phyloP scores from a whole-genome alignment of 257 asterid species.

The Nicotiana paniculata region DNA sequence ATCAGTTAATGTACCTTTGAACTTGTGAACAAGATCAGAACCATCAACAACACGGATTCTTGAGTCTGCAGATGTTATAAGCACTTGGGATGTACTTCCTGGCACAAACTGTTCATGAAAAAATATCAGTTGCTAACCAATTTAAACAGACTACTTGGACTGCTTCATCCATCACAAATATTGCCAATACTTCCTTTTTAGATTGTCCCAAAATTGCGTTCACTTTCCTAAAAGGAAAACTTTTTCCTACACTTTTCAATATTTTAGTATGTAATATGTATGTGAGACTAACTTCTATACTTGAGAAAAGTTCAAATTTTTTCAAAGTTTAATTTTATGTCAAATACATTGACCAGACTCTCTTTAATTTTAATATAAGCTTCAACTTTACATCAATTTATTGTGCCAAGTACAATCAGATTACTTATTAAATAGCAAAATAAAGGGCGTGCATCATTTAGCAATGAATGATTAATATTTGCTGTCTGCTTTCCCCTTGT shows the following conservation, averaged over 20 bases:
- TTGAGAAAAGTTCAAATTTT: background rate
- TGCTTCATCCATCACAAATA: background rate
- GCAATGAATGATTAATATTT: background rate
- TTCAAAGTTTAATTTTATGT: background rate
- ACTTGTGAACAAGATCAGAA: constrained; percentile 85
- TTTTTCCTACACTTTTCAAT: background rate
- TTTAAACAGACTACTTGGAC: background rate
- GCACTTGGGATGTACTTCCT: constrained; percentile 89
- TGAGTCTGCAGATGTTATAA: constrained; percentile 93
- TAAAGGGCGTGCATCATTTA: background rate
- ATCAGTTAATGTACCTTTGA: constrained; percentile 57
- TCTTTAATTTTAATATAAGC: background rate
- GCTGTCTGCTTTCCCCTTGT: background rate
- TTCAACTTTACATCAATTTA: background rate
- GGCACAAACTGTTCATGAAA: constrained; percentile 73
- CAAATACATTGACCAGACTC: background rate
- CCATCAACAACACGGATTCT: constrained; percentile 83
- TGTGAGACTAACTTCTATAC: background rate
- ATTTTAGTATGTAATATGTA: background rate
- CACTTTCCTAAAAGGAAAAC: background rate
- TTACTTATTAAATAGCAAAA: background rate
- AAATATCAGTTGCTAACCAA: constrained; percentile 13
- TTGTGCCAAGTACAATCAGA: background rate
- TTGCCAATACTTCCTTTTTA: background rate
- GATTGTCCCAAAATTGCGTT: background rate